These are phyloP conservation scores for Botrytis byssoidea DNA, from an alignment of 2,329 filamentous ascomycete species.

Conservation along the genomic window DNA sequence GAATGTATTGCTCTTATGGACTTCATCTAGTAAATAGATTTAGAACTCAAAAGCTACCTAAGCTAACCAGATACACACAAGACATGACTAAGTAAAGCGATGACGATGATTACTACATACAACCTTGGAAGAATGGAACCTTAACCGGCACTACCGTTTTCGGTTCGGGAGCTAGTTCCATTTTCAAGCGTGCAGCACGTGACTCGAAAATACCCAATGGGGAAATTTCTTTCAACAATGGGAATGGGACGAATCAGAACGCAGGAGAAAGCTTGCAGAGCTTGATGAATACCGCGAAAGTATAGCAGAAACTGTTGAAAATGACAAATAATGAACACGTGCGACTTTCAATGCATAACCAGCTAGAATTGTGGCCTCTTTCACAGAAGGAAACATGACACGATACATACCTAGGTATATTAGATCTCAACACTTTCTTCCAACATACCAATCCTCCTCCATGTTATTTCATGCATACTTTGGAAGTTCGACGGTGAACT, in stretches of 20 bases:
- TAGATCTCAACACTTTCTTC: neutral
- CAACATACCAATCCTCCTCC: neutral
- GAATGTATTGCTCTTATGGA: neutral
- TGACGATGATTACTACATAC: neutral
- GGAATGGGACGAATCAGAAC: no score
- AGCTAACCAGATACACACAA: neutral
- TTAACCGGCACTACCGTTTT: conserved; percentile 8
- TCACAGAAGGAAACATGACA: neutral
- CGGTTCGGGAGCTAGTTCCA: neutral
- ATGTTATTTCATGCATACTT: neutral
- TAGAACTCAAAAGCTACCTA: neutral
- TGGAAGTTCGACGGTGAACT: neutral
- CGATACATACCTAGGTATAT: neutral
- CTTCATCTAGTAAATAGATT: neutral
- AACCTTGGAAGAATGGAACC: neutral
- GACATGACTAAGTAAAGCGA: neutral
- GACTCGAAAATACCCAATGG: neutral
- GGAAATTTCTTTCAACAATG: neutral
- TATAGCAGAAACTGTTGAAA: neutral
- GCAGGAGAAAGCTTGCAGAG: neutral
- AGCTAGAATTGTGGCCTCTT: neutral
- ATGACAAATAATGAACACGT: neutral
- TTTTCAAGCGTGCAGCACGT: neutral
- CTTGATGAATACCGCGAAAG: neutral
- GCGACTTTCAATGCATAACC: neutral